Conservation (phyloP, 495 filamentous ascomycete species). For the Daldinia childiae region DNA sequence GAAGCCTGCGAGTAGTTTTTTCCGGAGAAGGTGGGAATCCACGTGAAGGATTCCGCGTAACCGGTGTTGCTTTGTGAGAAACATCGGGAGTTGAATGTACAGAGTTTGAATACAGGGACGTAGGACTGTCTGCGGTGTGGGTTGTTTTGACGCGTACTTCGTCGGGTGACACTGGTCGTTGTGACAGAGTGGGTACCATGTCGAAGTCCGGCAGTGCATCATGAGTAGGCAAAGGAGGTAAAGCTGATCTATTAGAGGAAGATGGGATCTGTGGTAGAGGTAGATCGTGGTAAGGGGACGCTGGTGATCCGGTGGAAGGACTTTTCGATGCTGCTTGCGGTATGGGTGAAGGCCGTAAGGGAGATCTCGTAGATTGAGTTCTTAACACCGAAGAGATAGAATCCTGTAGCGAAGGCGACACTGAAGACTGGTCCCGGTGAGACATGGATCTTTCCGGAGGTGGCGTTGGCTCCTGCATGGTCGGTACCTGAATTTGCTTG, state of each 20-base stretch:
- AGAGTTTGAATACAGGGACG: slow-evolving; percentile 37
- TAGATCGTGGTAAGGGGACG: slow-evolving; percentile 17
- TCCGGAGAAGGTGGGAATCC: slow-evolving; percentile 38
- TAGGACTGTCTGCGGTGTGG: slow-evolving; percentile 34
- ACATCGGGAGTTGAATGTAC: slow-evolving; percentile 41
- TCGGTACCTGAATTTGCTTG: slow-evolving; percentile 26
- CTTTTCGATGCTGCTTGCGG: slow-evolving; percentile 30
- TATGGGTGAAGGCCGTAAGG: slow-evolving; percentile 36
- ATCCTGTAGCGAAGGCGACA: slow-evolving; percentile 40
- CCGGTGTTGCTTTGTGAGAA: slow-evolving; percentile 44
- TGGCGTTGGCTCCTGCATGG: slow-evolving; percentile 37
- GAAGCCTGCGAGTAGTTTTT: slow-evolving; percentile 44
- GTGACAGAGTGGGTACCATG: slow-evolving; percentile 23
- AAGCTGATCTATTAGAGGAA: slow-evolving; percentile 31
- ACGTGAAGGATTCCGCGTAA: slow-evolving; percentile 40
- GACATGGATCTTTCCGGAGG: slow-evolving; percentile 40
- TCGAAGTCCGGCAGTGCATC: slow-evolving; percentile 40
- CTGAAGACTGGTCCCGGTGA: slow-evolving; percentile 19
- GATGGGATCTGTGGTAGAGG: slow-evolving; percentile 12
- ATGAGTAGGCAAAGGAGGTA: slow-evolving; percentile 37
- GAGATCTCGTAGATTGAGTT: slow-evolving; percentile 44
- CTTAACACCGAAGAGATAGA: slow-evolving; percentile 44
- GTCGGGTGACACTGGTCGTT: slow-evolving; percentile 39
- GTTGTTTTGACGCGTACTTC: slow-evolving; percentile 34
- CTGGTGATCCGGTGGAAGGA: slow-evolving; percentile 37